Conservation (phyloP, 2,329 filamentous ascomycete species). For the Fonsecaea monophora region DNA sequence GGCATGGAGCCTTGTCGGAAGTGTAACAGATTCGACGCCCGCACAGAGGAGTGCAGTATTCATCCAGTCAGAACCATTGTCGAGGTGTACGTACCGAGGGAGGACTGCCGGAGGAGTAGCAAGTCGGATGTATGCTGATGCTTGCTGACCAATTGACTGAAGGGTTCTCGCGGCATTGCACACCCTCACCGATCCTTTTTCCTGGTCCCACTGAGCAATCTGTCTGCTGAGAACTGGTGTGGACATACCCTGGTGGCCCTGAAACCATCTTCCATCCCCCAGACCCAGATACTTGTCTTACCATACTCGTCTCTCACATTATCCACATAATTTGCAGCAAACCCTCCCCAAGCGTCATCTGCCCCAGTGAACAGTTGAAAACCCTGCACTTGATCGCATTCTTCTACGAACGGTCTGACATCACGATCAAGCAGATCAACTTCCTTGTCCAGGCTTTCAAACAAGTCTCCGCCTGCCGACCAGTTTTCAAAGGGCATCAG, state of each 20-base stretch:
- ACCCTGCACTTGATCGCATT: constrained; percentile 90
- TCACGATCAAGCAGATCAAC: constrained; percentile 91
- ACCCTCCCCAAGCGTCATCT: constrained; percentile 84
- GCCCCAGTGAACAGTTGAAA: constrained; percentile 76
- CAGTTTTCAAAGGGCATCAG: constrained; percentile 84
- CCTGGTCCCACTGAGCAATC: constrained; percentile 41
- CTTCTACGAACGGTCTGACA: constrained; percentile 84
- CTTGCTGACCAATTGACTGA: constrained; percentile 70
- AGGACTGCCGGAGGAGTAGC: constrained; percentile 64
- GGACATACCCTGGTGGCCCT: constrained; percentile 61
- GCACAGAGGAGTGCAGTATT: constrained; percentile 76
- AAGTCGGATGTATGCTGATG: constrained; percentile 80
- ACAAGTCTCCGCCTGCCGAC: constrained; percentile 76
- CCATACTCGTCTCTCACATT: constrained; percentile 87
- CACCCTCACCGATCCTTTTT: constrained; percentile 69
- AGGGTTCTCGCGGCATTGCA: constrained; percentile 78
- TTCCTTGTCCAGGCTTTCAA: constrained; percentile 74
- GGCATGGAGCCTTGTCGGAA: constrained; percentile 73
- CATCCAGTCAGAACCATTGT: constrained; percentile 76
- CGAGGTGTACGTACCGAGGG: constrained; percentile 65
- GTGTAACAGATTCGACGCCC: constrained; percentile 77
- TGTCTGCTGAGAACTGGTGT: constrained; percentile 2
- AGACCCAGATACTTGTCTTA: constrained; percentile 85
- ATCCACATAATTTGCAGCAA: constrained; percentile 75
- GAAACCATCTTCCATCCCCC: constrained; percentile 74